Evolutionary conservation across 2,329 filamentous ascomycete species (phyloP), one percentile per base, ranked within the genome.

Genomic region (Penicillium sp.): DNA sequence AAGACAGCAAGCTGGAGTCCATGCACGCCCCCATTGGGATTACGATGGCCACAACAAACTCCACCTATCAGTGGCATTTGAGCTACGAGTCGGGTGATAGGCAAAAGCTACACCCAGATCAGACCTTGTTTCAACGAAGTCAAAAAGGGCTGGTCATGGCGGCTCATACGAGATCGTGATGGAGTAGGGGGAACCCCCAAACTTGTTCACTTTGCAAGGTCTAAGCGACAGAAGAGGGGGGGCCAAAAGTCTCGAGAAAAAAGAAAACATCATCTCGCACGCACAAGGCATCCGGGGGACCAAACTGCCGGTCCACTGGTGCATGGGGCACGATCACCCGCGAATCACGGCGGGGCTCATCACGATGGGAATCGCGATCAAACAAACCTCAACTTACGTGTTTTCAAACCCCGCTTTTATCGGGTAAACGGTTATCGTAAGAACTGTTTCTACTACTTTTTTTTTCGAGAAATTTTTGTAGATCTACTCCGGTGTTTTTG

Each of bases 11-110:
- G 39, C 19, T 23, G 39, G 19, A 21, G 19, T 42, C 14, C 44
- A 48, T 47, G 55, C 55, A 57, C 54, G 53, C 53, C 53, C 51
- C 48, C 45, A 48, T 37, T 57, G 47, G 42, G 50, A 57, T 54
- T 39, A 51, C 50, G 50, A 60, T 53, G 26, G 31, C 25, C 44
- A 14, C 42, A 29, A 35, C 16, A 25, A 16, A 45, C 46, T 46
- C 54, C 48, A 51, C 47, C 54, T 51, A 51, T 55, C 39, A 46
- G 27, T 25, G 25, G 19, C 9, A 44, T 23, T 11, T 26, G 35
- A 49, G 54, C 25, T 46, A 27, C 4, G 23, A 31, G 47, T 54
- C 55, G 51, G 51, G 51, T 58, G 55, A 58, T 50, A n/a, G 51
- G 54, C 35, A 25, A 51, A 43, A 49, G 19, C 39, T 42, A 21